A percentile compares a stretch with the other conserved stretches of the same genome.
phyloP scores from a whole-genome alignment of 148 eudicot genomes.

The Dianthus caryophyllus region DNA sequence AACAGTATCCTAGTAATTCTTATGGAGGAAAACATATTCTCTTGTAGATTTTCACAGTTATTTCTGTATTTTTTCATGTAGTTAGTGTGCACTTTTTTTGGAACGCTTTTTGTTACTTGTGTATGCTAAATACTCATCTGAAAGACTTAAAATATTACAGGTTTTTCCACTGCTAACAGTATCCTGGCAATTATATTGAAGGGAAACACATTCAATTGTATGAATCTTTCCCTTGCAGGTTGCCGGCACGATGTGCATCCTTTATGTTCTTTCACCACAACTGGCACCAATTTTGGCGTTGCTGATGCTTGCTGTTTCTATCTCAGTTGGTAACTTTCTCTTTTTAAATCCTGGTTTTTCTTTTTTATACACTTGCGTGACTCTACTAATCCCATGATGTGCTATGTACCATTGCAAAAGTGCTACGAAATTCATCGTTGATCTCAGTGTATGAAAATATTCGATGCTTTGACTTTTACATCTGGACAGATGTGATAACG shows the following conservation, averaged over 20 bases:
- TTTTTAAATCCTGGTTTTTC: not conserved
- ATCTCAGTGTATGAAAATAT: not conserved
- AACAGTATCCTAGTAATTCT: no score
- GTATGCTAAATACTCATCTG: no score
- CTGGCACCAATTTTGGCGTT: conserved; percentile 85
- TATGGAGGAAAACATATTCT: not conserved
- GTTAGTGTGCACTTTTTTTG: no score
- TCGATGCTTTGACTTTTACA: not conserved
- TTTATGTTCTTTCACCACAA: conserved; percentile 76
- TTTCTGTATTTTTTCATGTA: no score
- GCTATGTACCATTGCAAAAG: not conserved
- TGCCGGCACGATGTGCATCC: conserved; percentile 70
- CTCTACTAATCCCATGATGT: not conserved
- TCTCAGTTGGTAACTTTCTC: conserved; percentile 51
- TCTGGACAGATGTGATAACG: not conserved
- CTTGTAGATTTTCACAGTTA: no score
- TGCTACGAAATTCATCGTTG: not conserved
- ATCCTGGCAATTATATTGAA: no score
- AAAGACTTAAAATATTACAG: no score
- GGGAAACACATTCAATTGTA: not conserved
- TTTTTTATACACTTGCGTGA: not conserved
- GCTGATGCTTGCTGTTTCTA: conserved; percentile 76
- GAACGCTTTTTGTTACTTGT: no score
- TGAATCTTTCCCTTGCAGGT: conserved; percentile 47
- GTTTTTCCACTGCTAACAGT: no score